Conservation (phyloP, 129 eudicot species). For the Lonicera japonica region DNA sequence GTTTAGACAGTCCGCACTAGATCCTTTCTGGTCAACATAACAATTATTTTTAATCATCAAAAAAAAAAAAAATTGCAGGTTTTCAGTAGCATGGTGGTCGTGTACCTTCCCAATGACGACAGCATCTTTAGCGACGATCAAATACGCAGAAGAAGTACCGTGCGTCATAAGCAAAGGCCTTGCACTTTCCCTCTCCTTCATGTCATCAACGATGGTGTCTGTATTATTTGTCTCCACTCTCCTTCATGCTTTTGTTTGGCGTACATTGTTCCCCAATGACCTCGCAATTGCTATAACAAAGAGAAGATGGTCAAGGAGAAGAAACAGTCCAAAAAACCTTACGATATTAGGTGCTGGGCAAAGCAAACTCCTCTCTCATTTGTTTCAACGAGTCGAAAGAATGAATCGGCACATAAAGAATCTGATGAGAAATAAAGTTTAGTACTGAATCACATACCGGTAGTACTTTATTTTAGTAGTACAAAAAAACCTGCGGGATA, state of each 20-base stretch:
- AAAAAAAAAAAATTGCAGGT: too few relatives aligned
- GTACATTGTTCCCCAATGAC: constrained; percentile 56
- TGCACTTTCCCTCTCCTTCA: constrained; percentile 40
- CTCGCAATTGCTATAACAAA: constrained; percentile 61
- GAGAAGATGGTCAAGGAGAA: constrained; percentile 30
- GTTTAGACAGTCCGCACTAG: too few relatives aligned
- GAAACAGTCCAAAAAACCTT: constrained; percentile 26
- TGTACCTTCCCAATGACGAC: constrained; percentile 71
- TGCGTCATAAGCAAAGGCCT: constrained; percentile 35
- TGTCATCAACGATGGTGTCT: constrained; percentile 58
- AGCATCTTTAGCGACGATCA: constrained; percentile 52
- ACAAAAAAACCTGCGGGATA: not conserved
- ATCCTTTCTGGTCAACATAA: too few relatives aligned
- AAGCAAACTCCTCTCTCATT: constrained; percentile 45
- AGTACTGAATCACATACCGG: constrained; percentile 2
- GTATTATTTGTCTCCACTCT: constrained; percentile 43
- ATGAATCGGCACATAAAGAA: constrained; percentile 27
- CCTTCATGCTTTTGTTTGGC: constrained; percentile 57
- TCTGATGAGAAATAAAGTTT: constrained; percentile 22
- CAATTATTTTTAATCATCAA: too few relatives aligned
- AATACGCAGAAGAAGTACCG: constrained; percentile 50
- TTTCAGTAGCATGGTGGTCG: constrained; percentile 72
- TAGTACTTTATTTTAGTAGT: not conserved
- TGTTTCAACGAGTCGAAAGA: constrained; percentile 29
- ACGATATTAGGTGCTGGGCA: constrained; percentile 53